Base-by-base conservation (phyloP, 2,329 filamentous ascomycete species). In the Paracamarosporium sp. region DNA sequence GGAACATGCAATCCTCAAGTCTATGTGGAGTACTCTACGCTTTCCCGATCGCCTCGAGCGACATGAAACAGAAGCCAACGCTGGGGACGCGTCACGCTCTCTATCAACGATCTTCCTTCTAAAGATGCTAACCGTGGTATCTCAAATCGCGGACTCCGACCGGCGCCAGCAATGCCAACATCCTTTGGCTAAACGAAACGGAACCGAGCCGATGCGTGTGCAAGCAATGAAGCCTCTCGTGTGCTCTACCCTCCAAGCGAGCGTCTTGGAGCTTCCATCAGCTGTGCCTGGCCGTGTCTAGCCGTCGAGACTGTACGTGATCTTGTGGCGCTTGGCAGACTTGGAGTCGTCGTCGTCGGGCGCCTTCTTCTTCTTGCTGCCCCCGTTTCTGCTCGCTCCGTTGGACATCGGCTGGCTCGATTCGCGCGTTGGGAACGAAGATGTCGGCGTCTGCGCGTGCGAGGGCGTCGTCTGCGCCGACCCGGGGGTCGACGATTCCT, bases 301-400 rank as follows among this genome's bases (percentile, higher is more conserved):
- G 27, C 80, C 52, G 80, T 68, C 41, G 46, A 41, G 22, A 20
- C 78, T 78, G 62, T 83, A 83, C n/a, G 77, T 79, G 50, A 83
- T 82, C 71, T 83, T 83, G 27, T 78, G 75, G 55, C 81, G 72
- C 72, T 83, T 83, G 35, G 66, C 66, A 3, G 75, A 70, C 66
- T 81, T 82, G 27, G 69, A 69, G 40, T 81, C 75, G 30, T 82
- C 81, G 5, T 82, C 80, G 28, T 82, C 80, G 51, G 79, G 79
- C 11, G 78, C 76, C 46, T 76, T 73, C 50, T 76, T 69, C 71
- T 81, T 81, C 73, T 82, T 82, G 69, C 80, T 81, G 54, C 79
- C 79, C 41, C 58, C 61, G 24, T 70, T 62, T 47, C 77, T 79
- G 35, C 67, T 72, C 5, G 72, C 67, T 7, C 71, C 74, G 47